These are phyloP conservation scores for Spongospora subterranea DNA, from an alignment of 208 protist genomes.

Conservation along the genomic window DNA sequence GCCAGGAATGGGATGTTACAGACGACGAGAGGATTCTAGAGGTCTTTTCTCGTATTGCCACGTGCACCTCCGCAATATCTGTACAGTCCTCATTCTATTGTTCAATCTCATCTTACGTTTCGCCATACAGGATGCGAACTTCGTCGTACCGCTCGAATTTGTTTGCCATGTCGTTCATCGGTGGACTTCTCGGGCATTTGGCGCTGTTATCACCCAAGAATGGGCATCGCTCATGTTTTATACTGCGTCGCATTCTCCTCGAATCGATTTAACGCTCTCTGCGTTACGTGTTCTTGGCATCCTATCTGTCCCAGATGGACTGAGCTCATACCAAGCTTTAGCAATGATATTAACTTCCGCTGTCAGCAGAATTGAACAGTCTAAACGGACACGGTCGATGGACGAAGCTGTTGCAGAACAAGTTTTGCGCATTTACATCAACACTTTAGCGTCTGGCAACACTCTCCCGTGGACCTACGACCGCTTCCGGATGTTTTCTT, in stretches of 20 bases:
- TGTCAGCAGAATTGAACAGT: not conserved
- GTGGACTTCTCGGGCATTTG: not conserved
- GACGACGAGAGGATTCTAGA: not conserved
- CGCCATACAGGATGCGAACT: not conserved
- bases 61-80: slow-evolving; percentile 4
- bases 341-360: not conserved
- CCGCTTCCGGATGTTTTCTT: not conserved
- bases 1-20: slow-evolving; percentile 7
- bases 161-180: slow-evolving; percentile 26
- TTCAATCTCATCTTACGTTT: not conserved
- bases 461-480: not conserved
- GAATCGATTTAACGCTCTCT: not conserved
- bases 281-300: not conserved
- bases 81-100: not conserved
- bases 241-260: not conserved
- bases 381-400: not conserved
- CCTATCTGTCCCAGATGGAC: not conserved
- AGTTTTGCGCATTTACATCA: not conserved
- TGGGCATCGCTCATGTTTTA: not conserved
- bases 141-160: slow-evolving; percentile 36
- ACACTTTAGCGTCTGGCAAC: not conserved
- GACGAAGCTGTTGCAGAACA: not conserved
- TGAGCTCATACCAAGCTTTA: not conserved
- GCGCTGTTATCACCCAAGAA: not conserved
- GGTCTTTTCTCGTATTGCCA: not conserved